Percentiles rank a stretch among this genome's conserved stretches.
phyloP scores from a whole-genome alignment of 139 green algal genomes.

The Marvania coccoides region DNA sequence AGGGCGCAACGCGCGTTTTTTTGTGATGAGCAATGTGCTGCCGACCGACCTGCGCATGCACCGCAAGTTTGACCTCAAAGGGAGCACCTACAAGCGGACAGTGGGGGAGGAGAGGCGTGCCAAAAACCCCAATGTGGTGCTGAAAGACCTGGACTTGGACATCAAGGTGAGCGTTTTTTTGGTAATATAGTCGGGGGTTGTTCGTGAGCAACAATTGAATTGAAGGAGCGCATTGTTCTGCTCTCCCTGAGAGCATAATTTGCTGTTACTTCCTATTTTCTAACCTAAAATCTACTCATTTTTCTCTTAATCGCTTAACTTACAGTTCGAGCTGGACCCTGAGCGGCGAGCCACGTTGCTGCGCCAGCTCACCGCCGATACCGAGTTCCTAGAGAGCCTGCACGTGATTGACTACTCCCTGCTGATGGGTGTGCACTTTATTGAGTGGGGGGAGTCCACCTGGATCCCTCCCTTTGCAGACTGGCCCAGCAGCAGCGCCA shows the following conservation, averaged over 20 bases:
- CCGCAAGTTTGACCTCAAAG: slow-evolving; percentile 90
- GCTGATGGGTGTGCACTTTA: slow-evolving; percentile 52
- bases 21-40: slow-evolving; percentile 96
- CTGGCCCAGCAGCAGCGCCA: neutral
- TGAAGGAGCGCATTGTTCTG: no score
- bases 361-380: slow-evolving; percentile 49
- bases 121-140: slow-evolving; percentile 8
- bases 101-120: neutral
- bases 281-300: no score
- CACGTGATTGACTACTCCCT: slow-evolving; percentile 77
- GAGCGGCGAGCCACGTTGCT: slow-evolving; percentile 27
- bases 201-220: no score
- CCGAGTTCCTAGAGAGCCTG: slow-evolving; percentile 43
- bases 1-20: slow-evolving; percentile 68
- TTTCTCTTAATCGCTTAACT: no score
- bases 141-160: slow-evolving; percentile 74
- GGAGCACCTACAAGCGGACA: slow-evolving; percentile 64
- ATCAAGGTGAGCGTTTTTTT: slow-evolving; percentile 19
- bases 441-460: slow-evolving; percentile 17
- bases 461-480: slow-evolving; percentile 25
- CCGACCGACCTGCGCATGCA: slow-evolving; percentile 81
- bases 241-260: no score
- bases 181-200: no score
- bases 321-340: neutral
- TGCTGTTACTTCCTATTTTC: no score